Evolutionary conservation across 352 stramenopile species (phyloP).

Genomic region (Phytophthora pistaciae): DNA sequence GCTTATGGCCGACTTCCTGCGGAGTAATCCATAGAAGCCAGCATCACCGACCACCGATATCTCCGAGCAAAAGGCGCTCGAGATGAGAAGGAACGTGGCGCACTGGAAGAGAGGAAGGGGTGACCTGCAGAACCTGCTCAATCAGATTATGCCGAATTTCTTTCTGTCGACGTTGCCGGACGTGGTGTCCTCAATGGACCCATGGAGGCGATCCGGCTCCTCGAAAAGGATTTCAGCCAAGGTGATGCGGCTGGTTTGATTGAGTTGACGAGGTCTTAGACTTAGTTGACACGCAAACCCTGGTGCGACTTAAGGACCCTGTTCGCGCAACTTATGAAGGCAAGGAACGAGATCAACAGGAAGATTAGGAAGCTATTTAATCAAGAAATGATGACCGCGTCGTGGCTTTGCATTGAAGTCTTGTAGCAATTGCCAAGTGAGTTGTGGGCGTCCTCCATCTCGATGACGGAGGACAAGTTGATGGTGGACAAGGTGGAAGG

Average conservation of each 20-base stretch:
- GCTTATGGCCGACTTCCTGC: constrained; percentile 19
- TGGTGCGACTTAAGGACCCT: neutral
- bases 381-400: neutral
- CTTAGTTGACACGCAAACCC: constrained; percentile 2
- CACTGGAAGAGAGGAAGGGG: constrained; percentile 13
- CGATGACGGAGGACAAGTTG: constrained; percentile 6
- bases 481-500: constrained; percentile 14
- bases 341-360: constrained; percentile 16
- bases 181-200: constrained; percentile 16
- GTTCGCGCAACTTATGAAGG: constrained; percentile 14
- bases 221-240: constrained; percentile 17
- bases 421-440: constrained; percentile 9
- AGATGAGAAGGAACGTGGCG: constrained; percentile 10
- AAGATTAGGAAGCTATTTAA: constrained; percentile 4
- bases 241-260: constrained; percentile 4
- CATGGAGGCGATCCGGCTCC: constrained; percentile 10
- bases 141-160: constrained; percentile 16
- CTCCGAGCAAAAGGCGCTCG: too few relatives aligned
- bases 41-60: too few relatives aligned
- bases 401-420: constrained; percentile 17
- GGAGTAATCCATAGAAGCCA: too few relatives aligned
- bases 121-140: constrained; percentile 22
- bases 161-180: constrained; percentile 14
- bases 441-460: constrained; percentile 25
- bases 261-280: neutral